Evolutionary conservation across 23 red algal genomes (phyloP).

Genomic region (Gracilariopsis chorda): DNA sequence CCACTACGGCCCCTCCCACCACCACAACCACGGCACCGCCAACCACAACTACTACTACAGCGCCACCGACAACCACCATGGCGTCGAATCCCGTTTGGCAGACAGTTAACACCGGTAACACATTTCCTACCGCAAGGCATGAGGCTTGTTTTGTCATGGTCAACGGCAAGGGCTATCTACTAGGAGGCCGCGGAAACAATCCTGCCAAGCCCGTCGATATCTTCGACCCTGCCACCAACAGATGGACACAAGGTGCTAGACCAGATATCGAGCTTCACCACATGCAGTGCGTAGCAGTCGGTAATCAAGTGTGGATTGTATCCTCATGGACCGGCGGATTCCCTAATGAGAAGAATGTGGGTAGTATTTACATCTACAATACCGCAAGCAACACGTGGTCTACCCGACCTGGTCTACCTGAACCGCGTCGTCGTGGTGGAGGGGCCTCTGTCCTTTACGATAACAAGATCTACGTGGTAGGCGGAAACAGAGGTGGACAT

Average conservation of each 20-base stretch:
- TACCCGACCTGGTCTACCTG: background rate
- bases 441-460: constrained; percentile 20
- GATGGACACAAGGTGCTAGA: constrained; percentile 10
- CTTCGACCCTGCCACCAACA: constrained; percentile 15
- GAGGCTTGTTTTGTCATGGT: constrained; percentile 71
- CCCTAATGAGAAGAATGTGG: constrained; percentile 44
- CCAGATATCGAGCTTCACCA: constrained; percentile 57
- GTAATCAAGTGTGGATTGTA: constrained; percentile 41
- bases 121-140: background rate
- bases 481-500: constrained; percentile 64
- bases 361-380: constrained; percentile 46
- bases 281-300: constrained; percentile 48
- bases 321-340: constrained; percentile 52
- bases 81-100: background rate
- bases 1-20: background rate
- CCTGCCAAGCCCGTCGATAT: constrained; percentile 36
- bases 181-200: constrained; percentile 52
- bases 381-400: constrained; percentile 22
- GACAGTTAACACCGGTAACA: background rate
- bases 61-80: background rate
- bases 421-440: constrained; percentile 33
- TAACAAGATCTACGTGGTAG: constrained; percentile 44
- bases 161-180: constrained; percentile 34
- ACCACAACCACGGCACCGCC: background rate
- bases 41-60: background rate